Percentiles rank a stretch among this genome's conserved stretches.
phyloP scores from a whole-genome alignment of 148 eudicot species.

The Spergularia marina region DNA sequence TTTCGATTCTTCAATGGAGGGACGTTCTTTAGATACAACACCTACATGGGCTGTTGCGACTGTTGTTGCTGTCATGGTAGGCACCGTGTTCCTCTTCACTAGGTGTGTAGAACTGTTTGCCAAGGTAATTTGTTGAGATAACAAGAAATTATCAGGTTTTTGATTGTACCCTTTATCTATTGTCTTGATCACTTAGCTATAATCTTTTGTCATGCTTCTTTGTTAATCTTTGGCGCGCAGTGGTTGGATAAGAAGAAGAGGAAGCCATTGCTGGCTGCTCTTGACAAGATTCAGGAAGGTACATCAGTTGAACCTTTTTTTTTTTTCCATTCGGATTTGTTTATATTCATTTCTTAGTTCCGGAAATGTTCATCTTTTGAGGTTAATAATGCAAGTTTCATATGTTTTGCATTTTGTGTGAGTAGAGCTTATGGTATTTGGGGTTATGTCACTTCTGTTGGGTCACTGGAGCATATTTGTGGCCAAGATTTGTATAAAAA shows the following conservation, averaged over 20 bases:
- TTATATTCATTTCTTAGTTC: not conserved
- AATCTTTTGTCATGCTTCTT: not conserved
- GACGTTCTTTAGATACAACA: slow-evolving; percentile 53
- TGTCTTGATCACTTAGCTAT: not conserved
- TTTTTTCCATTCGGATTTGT: not conserved
- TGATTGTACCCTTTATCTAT: not conserved
- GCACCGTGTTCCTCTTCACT: slow-evolving; percentile 46
- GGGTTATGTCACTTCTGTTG: slow-evolving; percentile 68
- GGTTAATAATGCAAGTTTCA: not conserved
- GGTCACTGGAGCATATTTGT: slow-evolving; percentile 64
- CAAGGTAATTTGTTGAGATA: slow-evolving; percentile 31
- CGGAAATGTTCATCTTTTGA: not conserved
- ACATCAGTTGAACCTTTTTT: not conserved
- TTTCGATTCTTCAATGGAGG: slow-evolving; percentile 23
- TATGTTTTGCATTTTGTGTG: not conserved
- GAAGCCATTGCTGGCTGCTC: slow-evolving; percentile 59
- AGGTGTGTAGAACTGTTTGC: slow-evolving; percentile 40
- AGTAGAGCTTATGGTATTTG: slow-evolving; percentile 76
- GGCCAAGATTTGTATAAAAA: slow-evolving; percentile 65
- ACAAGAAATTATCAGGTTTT: not conserved
- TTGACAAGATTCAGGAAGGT: slow-evolving; percentile 81
- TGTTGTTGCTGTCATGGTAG: slow-evolving; percentile 51
- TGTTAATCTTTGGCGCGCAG: slow-evolving; percentile 31
- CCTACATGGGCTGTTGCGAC: slow-evolving; percentile 87
- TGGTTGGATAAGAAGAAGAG: slow-evolving; percentile 70